phyloP scores from a whole-genome alignment of 2,329 filamentous ascomycete genomes.

The Madurella fahalii region DNA sequence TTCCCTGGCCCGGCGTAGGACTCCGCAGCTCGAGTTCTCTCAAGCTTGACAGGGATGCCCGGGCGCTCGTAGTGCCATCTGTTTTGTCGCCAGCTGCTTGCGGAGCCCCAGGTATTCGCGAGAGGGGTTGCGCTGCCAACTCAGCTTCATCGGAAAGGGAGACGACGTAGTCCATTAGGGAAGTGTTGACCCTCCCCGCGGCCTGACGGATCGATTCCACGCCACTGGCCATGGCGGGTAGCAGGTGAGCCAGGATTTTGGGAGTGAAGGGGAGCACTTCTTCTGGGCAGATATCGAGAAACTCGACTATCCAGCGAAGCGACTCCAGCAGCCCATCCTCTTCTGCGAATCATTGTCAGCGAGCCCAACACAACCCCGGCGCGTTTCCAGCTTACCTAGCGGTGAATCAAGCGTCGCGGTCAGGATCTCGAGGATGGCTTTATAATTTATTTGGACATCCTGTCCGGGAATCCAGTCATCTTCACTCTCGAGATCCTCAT shows the following conservation, averaged over 20 bases:
- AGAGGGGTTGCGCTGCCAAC: constrained; percentile 34
- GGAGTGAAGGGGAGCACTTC: constrained; percentile 95
- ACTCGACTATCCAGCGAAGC: constrained; percentile 90
- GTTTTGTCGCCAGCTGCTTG: constrained; percentile 42
- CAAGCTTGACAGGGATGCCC: constrained; percentile 50
- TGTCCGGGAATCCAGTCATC: constrained; percentile 97
- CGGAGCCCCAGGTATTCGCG: constrained; percentile 40
- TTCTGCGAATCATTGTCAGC: constrained; percentile 47
- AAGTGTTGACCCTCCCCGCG: constrained; percentile 82
- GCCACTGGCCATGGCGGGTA: constrained; percentile 90
- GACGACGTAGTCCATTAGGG: constrained; percentile 90
- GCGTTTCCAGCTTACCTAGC: constrained; percentile 51
- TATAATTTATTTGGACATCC: constrained; percentile 91
- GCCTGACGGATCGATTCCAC: constrained; percentile 86
- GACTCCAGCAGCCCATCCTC: constrained; percentile 90
- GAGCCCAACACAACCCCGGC: not conserved
- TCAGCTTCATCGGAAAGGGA: constrained; percentile 72
- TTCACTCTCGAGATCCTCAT: constrained; percentile 62
- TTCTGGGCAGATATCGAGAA: constrained; percentile 95
- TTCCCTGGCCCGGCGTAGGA: constrained; percentile 48
- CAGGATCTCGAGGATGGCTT: constrained; percentile 85
- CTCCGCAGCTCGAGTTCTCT: constrained; percentile 51
- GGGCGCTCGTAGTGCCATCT: constrained; percentile 46
- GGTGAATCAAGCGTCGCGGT: constrained; percentile 84
- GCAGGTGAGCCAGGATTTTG: constrained; percentile 81